Conservation (phyloP, 139 green algal genomes). For the Chlamydomonas sp. region DNA sequence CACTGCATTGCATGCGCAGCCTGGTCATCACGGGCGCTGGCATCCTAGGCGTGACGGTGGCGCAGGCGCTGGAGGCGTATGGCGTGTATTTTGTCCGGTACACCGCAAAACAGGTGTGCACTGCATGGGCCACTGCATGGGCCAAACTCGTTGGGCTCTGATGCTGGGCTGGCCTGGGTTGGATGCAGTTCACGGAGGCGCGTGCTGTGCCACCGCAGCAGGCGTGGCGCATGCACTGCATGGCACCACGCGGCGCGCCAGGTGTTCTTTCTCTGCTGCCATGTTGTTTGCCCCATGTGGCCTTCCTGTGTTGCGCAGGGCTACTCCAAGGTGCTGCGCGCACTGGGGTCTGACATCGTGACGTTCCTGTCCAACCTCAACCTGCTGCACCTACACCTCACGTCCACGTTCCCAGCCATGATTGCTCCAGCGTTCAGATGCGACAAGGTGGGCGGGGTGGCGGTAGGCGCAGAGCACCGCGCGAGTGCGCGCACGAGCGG, state of each 20-base stretch:
- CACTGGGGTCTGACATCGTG: conserved; percentile 34
- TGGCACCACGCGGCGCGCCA: no score
- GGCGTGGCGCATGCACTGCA: no score
- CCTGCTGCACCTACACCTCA: conserved; percentile 44
- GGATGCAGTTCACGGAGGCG: no score
- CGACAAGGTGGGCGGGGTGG: conserved; percentile 17
- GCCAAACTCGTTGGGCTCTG: no score
- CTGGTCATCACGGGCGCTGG: conserved; percentile 34
- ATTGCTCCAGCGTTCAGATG: conserved; percentile 32
- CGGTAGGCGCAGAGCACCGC: not conserved
- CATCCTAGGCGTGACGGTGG: conserved; percentile 30
- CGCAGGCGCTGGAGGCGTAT: conserved; percentile 41
- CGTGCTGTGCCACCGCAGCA: no score
- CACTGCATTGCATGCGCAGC: conserved; percentile 16
- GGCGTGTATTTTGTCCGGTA: conserved; percentile 34
- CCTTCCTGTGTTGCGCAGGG: no score
- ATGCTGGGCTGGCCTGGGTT: no score
- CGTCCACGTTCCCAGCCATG: conserved; percentile 26
- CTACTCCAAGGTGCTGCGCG: conserved; percentile 36
- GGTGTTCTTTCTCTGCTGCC: no score
- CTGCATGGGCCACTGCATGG: no score
- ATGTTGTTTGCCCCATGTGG: no score
- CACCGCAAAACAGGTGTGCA: not conserved
- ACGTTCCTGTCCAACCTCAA: conserved; percentile 44
- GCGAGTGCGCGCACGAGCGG: no score